Base-by-base conservation (phyloP, 805 yeast genomes). In the Schwanniomyces polymorphus region DNA sequence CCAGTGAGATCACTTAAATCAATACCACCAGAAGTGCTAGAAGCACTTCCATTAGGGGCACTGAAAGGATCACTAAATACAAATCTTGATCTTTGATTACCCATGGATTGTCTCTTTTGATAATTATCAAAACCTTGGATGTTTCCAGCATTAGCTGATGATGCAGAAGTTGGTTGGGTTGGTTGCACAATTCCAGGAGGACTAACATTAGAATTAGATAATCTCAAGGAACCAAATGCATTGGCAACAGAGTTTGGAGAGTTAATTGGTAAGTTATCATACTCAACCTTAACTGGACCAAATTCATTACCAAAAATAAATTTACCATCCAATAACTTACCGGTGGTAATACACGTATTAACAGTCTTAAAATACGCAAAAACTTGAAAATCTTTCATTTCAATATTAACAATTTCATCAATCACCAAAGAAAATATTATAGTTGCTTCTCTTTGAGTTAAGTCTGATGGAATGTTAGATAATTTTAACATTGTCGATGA, bases 391-490 rank as follows among this genome's bases (percentile, higher is more conserved):
- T 75, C 76, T 23, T 67, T 58, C 33, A 81, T 54, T 45, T 81
- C 86, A 35, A 82, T 67, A 47, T 67, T 74, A 29, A 76, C 52
- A 41, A 84, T 58, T 50, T 73, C 85, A 54, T 85, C 89, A 51
- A 74, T 67, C n/a, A 88, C 87, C 45, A 87, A 67, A 5, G 92
- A 78, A 60, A 87, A 87, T 7, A 87, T 75, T 12, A 85, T 72
- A 42, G 78, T 72, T 2, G 88, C 84, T 62, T 87, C 95, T 61
- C 94, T 77, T 29, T 75, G 53, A 2, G 87, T 64, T 26, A 86
- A 69, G 64, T 87, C 90, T 4, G 65, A 54, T 7, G 95, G 94
- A 10, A 85, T 59, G 57, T 84, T 85, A 54, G 72, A 70, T 43
- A 86, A 50, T 46, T 49, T 59, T 39, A 57, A 50, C 11, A 59